Percentiles rank a stretch among this genome's conserved stretches.
phyloP scores from a whole-genome alignment of 2,329 filamentous ascomycete genomes.

The Colletotrichum cuscutae region DNA sequence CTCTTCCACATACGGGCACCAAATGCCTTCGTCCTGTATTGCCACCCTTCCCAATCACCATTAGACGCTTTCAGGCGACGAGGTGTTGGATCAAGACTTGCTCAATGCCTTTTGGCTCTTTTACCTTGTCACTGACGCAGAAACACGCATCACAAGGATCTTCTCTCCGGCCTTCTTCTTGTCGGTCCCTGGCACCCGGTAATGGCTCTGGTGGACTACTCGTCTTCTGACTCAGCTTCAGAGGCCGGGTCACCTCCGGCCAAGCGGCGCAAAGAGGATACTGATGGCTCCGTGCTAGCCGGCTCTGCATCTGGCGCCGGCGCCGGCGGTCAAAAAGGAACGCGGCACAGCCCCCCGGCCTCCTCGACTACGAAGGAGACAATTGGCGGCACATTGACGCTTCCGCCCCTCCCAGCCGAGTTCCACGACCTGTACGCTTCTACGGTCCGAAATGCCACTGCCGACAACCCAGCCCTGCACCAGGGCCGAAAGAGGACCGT shows the following conservation, averaged over 20 bases:
- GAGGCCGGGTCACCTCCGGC: constrained; percentile 48
- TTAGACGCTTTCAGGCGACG: constrained; percentile 11
- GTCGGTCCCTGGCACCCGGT: neutral
- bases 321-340: constrained; percentile 5
- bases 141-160: neutral
- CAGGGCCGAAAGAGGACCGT: constrained; percentile 83
- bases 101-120: neutral
- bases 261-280: constrained; percentile 47
- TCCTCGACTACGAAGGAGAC: neutral
- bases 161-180: neutral
- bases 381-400: constrained; percentile 36
- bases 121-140: neutral
- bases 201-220: constrained; percentile 76
- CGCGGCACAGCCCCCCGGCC: neutral
- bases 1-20: neutral
- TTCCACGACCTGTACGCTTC: constrained; percentile 94
- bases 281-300: neutral
- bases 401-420: constrained; percentile 80
- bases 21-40: neutral
- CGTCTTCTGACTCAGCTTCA: constrained; percentile 53
- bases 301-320: constrained; percentile 1
- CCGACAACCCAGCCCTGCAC: constrained; percentile 86
- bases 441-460: constrained; percentile 78
- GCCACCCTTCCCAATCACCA: neutral
- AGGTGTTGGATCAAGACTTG: neutral